Evolutionary conservation across 2,329 filamentous ascomycete genomes (phyloP).

Genomic region (Diplodia mutila): DNA sequence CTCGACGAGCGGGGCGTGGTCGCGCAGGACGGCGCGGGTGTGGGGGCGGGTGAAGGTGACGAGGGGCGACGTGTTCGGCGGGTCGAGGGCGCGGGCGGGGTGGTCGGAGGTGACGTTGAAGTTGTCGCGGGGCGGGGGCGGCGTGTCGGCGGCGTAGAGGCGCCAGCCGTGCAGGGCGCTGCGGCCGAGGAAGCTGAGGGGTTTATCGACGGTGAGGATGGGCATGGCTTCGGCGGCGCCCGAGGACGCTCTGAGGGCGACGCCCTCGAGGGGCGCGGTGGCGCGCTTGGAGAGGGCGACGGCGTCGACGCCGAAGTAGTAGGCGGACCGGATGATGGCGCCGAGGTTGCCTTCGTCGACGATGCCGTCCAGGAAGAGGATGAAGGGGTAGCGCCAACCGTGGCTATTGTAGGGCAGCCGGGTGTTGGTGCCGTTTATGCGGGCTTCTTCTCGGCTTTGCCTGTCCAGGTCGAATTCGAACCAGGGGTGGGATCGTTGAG

Average conservation of each 20-base stretch:
- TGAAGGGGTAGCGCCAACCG: constrained; percentile 64
- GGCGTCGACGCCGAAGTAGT: constrained; percentile 87
- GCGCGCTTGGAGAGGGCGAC: constrained; percentile 74
- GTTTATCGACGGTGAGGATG: constrained; percentile 70
- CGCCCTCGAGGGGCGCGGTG: constrained; percentile 72
- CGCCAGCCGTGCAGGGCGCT: constrained; percentile 77
- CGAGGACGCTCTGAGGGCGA: constrained; percentile 83
- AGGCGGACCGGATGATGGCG: constrained; percentile 82
- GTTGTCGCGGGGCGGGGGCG: constrained; percentile 8
- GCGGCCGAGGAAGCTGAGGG: constrained; percentile 69
- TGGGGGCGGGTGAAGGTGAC: constrained; percentile 33
- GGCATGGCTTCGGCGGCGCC: constrained; percentile 83
- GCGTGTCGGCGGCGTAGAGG: constrained; percentile 71
- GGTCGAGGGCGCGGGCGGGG: background rate
- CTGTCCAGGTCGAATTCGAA: constrained; percentile 54
- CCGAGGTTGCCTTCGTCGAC: constrained; percentile 86
- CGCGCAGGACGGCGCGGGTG: constrained; percentile 28
- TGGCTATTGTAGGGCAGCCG: constrained; percentile 53
- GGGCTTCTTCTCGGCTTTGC: constrained; percentile 74
- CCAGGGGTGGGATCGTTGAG: background rate
- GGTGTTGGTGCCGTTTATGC: constrained; percentile 69
- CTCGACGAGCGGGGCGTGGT: constrained; percentile 36
- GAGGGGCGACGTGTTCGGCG: constrained; percentile 17
- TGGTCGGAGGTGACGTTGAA: background rate
- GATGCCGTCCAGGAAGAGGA: constrained; percentile 76